Percentiles rank a stretch among this genome's conserved stretches.
Conservation (phyloP, 208 protist species). For the Trypanosoma congolense region DNA sequence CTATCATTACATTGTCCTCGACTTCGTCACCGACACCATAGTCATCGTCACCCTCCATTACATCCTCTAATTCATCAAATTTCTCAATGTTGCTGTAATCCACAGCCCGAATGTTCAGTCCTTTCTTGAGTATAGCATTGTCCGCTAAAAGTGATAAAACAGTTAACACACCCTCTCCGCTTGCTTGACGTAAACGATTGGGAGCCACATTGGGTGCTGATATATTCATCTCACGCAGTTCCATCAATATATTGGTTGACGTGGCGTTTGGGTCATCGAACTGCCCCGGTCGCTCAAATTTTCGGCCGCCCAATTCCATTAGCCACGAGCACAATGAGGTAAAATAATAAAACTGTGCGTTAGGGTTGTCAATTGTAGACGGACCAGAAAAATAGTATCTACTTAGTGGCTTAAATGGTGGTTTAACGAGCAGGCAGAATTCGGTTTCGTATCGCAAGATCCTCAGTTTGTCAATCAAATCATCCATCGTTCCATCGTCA, state of each 20-base stretch:
- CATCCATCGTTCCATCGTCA: slow-evolving; percentile 76
- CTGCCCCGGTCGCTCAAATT: slow-evolving; percentile 70
- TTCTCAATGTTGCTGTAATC: slow-evolving; percentile 74
- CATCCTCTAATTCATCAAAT: slow-evolving; percentile 74
- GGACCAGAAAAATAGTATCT: slow-evolving; percentile 74
- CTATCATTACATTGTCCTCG: slow-evolving; percentile 82
- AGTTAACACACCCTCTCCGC: slow-evolving; percentile 72
- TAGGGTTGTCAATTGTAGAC: slow-evolving; percentile 82
- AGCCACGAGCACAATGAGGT: slow-evolving; percentile 85
- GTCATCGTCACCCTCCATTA: slow-evolving; percentile 72
- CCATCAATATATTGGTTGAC: slow-evolving; percentile 77
- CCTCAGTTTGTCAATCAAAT: slow-evolving; percentile 82
- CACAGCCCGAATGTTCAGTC: slow-evolving; percentile 55
- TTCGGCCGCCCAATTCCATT: slow-evolving; percentile 72
- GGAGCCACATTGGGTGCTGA: slow-evolving; percentile 69
- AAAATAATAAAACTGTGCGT: slow-evolving; percentile 89
- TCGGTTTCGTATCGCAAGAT: slow-evolving; percentile 77
- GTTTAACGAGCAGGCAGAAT: slow-evolving; percentile 69
- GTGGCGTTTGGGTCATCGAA: slow-evolving; percentile 89
- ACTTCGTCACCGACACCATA: slow-evolving; percentile 47
- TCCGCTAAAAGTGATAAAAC: slow-evolving; percentile 71
- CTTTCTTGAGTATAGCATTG: slow-evolving; percentile 53
- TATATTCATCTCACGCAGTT: slow-evolving; percentile 72
- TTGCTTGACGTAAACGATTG: slow-evolving; percentile 81
- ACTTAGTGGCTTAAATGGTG: slow-evolving; percentile 78